Conservation (phyloP, 108 stramenopile species). For the Discostella stelligeroides region DNA sequence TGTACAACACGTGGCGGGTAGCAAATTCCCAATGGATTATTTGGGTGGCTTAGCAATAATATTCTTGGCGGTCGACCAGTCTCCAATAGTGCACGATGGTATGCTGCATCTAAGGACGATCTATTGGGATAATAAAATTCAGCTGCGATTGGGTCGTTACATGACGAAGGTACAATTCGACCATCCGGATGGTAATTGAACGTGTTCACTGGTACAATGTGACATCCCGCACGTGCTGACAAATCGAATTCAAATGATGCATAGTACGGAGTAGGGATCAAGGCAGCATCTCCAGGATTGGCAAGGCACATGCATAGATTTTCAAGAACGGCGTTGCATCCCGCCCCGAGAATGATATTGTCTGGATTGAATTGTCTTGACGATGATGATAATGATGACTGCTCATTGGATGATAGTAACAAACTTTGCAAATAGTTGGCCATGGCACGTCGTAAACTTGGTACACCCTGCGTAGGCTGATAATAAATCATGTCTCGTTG, state of each 20-base stretch:
- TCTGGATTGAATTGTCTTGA: conserved; percentile 55
- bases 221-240: conserved; percentile 68
- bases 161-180: neutral
- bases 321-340: conserved; percentile 89
- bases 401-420: conserved; percentile 16
- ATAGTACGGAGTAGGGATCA: conserved; percentile 93
- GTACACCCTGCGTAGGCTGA: conserved; percentile 81
- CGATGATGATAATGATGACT: conserved; percentile 21
- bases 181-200: conserved; percentile 40
- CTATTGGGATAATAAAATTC: conserved; percentile 71
- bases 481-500: conserved; percentile 81
- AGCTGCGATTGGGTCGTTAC: conserved; percentile 30
- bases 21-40: conserved; percentile 85
- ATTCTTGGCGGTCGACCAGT: conserved; percentile 59
- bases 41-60: conserved; percentile 78
- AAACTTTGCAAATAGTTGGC: conserved; percentile 62
- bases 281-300: conserved; percentile 84
- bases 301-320: conserved; percentile 81
- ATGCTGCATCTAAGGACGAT: conserved; percentile 65
- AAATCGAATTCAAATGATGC: conserved; percentile 94
- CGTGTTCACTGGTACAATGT: conserved; percentile 71
- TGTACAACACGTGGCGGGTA: conserved; percentile 74
- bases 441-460: conserved; percentile 56
- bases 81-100: conserved; percentile 42
- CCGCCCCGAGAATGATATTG: conserved; percentile 74